Base-by-base conservation (phyloP, 2,329 filamentous ascomycete genomes). In the Pleomassaria siparia region DNA sequence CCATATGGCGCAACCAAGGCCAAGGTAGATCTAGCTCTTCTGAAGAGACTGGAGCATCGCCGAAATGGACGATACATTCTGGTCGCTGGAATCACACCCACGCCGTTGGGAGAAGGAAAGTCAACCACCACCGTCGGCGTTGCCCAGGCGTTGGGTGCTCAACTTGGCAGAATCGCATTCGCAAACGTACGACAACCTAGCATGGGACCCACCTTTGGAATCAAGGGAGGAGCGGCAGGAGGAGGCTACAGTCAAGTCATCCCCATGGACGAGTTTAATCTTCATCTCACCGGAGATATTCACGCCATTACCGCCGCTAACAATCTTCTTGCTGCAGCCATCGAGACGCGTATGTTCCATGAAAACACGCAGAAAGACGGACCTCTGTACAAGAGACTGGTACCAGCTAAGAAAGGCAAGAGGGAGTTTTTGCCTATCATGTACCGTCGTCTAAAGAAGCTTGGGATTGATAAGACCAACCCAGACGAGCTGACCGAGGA, bases 191-290 rank as follows among this genome's bases (percentile, higher is more conserved):
- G 94, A 51, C 94, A 99, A 71, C 94, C 94, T 42, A 96, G 90
- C 63, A 94, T 97, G 76, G 94, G 94, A 4, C 94, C 94, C 46
- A 99, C 94, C 0, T 99, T 99, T 70, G 94, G 94, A 64, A 97
- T 99, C 80, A 99, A 99, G 80, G 94, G 94, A 54, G 94, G 94
- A 64, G 94, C 94, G 50, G 94, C 94, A 47, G 94, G 94, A 64
- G 94, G 94, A 71, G 94, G 94, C 30, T 99, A 97, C 82, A 96
- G 90, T 72, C 94, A 99, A 72, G 94, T 99, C 66, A 97, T 99
- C 63, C 94, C 94, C 49, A 99, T 99, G 94, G 94, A 99, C 63
- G 94, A 99, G 73, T 99, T 99, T 79, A 99, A 99, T 75, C 78
- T 99, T 67, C 94, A 99, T 72, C 76, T 99, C 64, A 99, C 94